Evolutionary conservation across 2,329 filamentous ascomycete species (phyloP), one percentile per base, ranked within the genome.

Genomic region (Diplodia scrobiculata): DNA sequence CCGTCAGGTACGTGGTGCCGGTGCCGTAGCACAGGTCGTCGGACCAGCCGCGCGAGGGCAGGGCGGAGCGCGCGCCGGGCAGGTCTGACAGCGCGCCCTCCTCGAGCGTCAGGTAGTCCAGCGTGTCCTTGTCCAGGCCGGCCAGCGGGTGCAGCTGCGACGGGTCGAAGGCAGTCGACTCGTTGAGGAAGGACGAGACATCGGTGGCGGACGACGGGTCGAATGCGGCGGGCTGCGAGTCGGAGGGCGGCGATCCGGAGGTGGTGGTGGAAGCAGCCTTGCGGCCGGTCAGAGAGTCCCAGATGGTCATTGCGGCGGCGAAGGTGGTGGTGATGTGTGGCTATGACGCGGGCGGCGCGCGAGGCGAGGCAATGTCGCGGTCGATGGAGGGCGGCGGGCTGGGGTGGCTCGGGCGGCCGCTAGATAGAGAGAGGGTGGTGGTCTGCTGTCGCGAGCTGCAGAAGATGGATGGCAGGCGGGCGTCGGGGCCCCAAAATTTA

Each of bases 21-120:
- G 95, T 96, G 75, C 96, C 95, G 78, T 99, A 99, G 81, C 95
- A 98, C 68, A 99, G 87, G 78, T 99, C 95, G 77, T 99, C 95
- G 68, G 93, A 96, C 88, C 96, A 99, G 77, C 95, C 95, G 78
- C 95, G 89, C 66, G 93, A 97, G 51, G 96, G 95, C 65, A 99
- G 86, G 65, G 93, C 90, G 51, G 94, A 96, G 77, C 91, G 90
- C 67, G 88, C 86, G 74, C 92, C 93, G 58, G 93, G 92, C 21
- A 96, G 85, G 74, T 96, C 89, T 68, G 92, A 92, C 67, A 97
- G 87, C 32, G 89, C 87, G 59, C 92, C 91, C 77, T 99, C 96
- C 80, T 99, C 95, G 74, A 99, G 89, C 29, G 90, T 89, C 70
- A 99, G 86, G 80, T 99, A 99, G 79, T 99, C 95, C 73, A 99